These are phyloP conservation scores for Penicillium digitatum DNA, from an alignment of 2,329 filamentous ascomycete species.

Conservation along the genomic window DNA sequence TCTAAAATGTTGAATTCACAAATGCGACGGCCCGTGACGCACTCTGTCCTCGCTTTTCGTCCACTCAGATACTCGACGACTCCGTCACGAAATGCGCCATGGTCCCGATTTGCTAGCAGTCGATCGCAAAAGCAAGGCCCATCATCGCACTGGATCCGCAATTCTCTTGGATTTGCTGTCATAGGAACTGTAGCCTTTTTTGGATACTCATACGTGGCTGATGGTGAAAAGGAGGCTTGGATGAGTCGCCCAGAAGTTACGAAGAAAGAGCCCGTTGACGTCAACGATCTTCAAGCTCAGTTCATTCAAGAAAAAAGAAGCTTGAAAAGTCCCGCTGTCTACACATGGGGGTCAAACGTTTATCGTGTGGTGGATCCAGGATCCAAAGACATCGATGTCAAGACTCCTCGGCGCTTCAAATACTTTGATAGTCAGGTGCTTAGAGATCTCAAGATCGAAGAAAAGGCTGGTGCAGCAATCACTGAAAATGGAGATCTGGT, in stretches of 20 bases:
- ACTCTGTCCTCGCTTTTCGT: slow-evolving; percentile 21
- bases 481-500: slow-evolving; percentile 82
- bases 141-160: slow-evolving; percentile 30
- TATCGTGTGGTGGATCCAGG: slow-evolving; percentile 82
- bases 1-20: slow-evolving; percentile 29
- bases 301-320: slow-evolving; percentile 84
- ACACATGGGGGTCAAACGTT: slow-evolving; percentile 86
- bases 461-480: slow-evolving; percentile 78
- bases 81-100: slow-evolving; percentile 21
- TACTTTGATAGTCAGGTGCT: slow-evolving; percentile 83
- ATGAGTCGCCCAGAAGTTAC: slow-evolving; percentile 16
- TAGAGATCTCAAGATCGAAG: slow-evolving; percentile 80
- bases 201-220: slow-evolving; percentile 31
- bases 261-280: slow-evolving; percentile 21
- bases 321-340: slow-evolving; percentile 78
- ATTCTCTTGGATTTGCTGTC: slow-evolving; percentile 30
- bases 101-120: slow-evolving; percentile 31
- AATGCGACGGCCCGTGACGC: slow-evolving; percentile 24
- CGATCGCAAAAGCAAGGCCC: slow-evolving; percentile 14
- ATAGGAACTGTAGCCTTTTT: slow-evolving; percentile 32
- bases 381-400: slow-evolving; percentile 71
- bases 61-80: slow-evolving; percentile 15
- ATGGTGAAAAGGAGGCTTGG: slow-evolving; percentile 16
- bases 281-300: slow-evolving; percentile 73
- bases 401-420: slow-evolving; percentile 70